A percentile compares a stretch with the other conserved stretches of the same genome.
phyloP scores from a whole-genome alignment of 805 yeast species.

The Wickerhamiella kurtzmanii region DNA sequence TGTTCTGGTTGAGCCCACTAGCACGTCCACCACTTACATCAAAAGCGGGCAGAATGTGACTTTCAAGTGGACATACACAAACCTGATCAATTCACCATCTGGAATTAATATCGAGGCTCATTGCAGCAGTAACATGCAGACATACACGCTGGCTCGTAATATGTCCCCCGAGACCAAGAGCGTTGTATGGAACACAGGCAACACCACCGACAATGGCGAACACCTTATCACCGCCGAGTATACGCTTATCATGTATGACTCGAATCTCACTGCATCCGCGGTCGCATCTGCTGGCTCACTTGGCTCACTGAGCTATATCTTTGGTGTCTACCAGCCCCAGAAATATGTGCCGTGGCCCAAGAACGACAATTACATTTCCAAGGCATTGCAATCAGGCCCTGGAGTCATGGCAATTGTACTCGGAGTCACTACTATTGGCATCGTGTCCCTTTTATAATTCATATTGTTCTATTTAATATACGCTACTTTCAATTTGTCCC shows the following conservation, averaged over 20 bases:
- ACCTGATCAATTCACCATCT: constrained; percentile 25
- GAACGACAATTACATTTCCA: constrained; percentile 18
- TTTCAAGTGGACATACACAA: constrained; percentile 30
- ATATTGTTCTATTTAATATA: neutral
- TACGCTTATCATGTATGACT: constrained; percentile 27
- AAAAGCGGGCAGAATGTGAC: constrained; percentile 29
- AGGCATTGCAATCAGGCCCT: constrained; percentile 4
- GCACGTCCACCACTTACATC: constrained; percentile 26
- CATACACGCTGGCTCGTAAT: constrained; percentile 27
- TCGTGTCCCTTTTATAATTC: neutral
- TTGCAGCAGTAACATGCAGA: constrained; percentile 27
- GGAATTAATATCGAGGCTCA: constrained; percentile 28
- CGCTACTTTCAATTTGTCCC: neutral
- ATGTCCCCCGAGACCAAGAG: constrained; percentile 21
- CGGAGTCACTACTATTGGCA: neutral
- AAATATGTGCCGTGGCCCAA: constrained; percentile 25
- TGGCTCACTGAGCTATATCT: constrained; percentile 21
- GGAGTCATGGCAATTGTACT: constrained; percentile 3
- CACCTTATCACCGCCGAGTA: constrained; percentile 26
- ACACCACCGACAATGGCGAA: constrained; percentile 19
- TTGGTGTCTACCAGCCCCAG: constrained; percentile 29
- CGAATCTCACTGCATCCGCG: constrained; percentile 20
- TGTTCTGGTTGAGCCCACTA: constrained; percentile 24
- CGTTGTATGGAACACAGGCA: constrained; percentile 28
- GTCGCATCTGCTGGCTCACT: constrained; percentile 26